Base-by-base conservation (phyloP, 179 eudicot species). In the Silene noctiflora region DNA sequence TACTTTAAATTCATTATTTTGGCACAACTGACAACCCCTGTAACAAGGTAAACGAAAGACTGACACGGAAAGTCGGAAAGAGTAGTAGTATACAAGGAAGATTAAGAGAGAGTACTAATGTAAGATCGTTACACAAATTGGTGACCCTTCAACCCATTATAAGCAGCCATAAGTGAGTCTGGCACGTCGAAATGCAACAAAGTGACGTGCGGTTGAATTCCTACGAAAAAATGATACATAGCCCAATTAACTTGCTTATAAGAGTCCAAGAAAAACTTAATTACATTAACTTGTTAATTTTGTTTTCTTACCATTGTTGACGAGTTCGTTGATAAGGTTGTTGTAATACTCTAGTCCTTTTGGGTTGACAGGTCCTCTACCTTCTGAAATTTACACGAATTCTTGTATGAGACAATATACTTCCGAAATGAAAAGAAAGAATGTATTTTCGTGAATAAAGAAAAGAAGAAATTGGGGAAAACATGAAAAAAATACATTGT, bases 171-270 rank as follows among this genome's bases (percentile, higher is more conserved):
- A 61, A 61, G 31, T 9, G 65, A 21, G 13, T 61, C 65, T 6
- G 93, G 96, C 20, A 85, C 21, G 78, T 90, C 97, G 20, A 39
- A 14, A 53, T 92, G 96, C 27, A 84, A 6, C 74, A 90, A 61
- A 29, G 93, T 88, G 68, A 85, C 89, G 78, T 90, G 96, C 22
- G 96, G 95, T 76, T 90, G 76, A 29, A 92, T 90, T 80, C 96
- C 93, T 92, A 83, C 73, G 31, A 27, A 61, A 61, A 61, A 61
- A 61, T 61, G 25, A 22, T 17, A 19, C 63, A 4, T 19, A 5
- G 2, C 55, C 55, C 17, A 48, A 11, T 48, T 11, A 48, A 11
- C 55, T 48, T 48, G 3, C 55, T 48, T 48, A 48, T 48, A 48
- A 77, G 9, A 64, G 33, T 12, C 4, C 16, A 48, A 48, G 55